Conservation (phyloP, 1,284 basidiomycete genomes). For the Cryptococcus sp. region DNA sequence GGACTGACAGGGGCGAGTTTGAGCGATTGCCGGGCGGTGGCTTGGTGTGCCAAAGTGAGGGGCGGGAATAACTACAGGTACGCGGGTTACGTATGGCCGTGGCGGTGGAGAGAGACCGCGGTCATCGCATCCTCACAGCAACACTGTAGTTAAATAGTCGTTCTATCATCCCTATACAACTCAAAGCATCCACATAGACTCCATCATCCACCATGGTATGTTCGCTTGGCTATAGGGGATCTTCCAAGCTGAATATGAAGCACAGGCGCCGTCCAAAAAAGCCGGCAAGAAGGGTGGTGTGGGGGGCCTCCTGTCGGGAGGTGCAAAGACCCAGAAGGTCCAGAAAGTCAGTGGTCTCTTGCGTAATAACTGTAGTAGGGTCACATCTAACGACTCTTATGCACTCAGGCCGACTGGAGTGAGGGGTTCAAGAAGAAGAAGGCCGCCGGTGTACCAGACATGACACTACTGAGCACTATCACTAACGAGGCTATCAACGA, state of each 20-base stretch:
- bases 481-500: slow-evolving; percentile 98
- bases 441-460: slow-evolving; percentile 94
- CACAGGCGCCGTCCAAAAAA: slow-evolving; percentile 82
- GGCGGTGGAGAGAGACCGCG: too few species aligned
- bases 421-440: slow-evolving; percentile 99
- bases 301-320: slow-evolving; percentile 61
- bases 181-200: too few species aligned
- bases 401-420: slow-evolving; percentile 85
- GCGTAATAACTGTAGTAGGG: neutral
- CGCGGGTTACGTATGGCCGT: too few species aligned
- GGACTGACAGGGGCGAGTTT: too few species aligned
- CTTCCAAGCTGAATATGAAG: neutral
- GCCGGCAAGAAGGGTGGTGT: slow-evolving; percentile 76
- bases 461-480: slow-evolving; percentile 96
- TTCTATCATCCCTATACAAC: too few species aligned
- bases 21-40: too few species aligned
- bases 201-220: neutral
- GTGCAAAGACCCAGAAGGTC: slow-evolving; percentile 60
- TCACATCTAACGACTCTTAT: neutral
- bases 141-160: too few species aligned
- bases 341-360: slow-evolving; percentile 14
- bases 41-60: neutral
- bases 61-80: neutral
- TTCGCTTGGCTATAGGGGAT: neutral
- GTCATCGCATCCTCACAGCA: too few species aligned